These are phyloP conservation scores for Fusarium chlamydosporum DNA, from an alignment of 2,329 filamentous ascomycete genomes.

Conservation along the genomic window DNA sequence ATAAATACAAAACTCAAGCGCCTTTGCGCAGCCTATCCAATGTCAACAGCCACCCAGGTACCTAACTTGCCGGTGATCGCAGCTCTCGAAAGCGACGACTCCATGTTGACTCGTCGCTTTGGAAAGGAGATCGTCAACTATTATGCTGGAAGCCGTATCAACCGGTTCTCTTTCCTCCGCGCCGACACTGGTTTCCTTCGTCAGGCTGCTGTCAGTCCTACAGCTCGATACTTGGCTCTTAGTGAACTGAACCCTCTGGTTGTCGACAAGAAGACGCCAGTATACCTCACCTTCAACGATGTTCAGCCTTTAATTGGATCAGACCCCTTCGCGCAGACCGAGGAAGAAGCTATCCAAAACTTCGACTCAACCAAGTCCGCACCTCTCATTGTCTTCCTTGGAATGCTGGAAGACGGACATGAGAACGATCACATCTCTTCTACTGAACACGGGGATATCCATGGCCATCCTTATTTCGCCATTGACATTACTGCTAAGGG, in stretches of 20 bases:
- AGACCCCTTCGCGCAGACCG: slow-evolving; percentile 77
- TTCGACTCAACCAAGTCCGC: slow-evolving; percentile 79
- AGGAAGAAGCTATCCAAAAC: slow-evolving; percentile 78
- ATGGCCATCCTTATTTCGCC: slow-evolving; percentile 87
- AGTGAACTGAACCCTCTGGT: slow-evolving; percentile 83
- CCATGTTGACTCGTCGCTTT: slow-evolving; percentile 82
- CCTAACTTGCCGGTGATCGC: slow-evolving; percentile 61
- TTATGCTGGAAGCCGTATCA: slow-evolving; percentile 83
- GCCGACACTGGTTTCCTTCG: slow-evolving; percentile 78
- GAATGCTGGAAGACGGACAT: slow-evolving; percentile 78
- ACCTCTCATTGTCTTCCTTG: slow-evolving; percentile 86
- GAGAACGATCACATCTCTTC: slow-evolving; percentile 51
- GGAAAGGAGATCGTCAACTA: slow-evolving; percentile 87
- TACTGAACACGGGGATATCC: slow-evolving; percentile 74
- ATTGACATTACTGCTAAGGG: slow-evolving; percentile 86
- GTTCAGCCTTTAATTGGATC: slow-evolving; percentile 78
- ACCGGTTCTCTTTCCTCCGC: slow-evolving; percentile 84
- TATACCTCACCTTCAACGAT: slow-evolving; percentile 77
- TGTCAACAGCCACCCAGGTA: slow-evolving; percentile 52
- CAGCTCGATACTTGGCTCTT: slow-evolving; percentile 81
- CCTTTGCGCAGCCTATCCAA: slow-evolving; percentile 27
- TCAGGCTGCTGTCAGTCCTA: slow-evolving; percentile 74
- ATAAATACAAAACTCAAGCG: slow-evolving; percentile 34
- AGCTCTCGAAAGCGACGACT: slow-evolving; percentile 64
- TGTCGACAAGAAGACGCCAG: slow-evolving; percentile 68